Conservation (phyloP, 2,329 filamentous ascomycete genomes). For the Plenodomus tracheiphilus region DNA sequence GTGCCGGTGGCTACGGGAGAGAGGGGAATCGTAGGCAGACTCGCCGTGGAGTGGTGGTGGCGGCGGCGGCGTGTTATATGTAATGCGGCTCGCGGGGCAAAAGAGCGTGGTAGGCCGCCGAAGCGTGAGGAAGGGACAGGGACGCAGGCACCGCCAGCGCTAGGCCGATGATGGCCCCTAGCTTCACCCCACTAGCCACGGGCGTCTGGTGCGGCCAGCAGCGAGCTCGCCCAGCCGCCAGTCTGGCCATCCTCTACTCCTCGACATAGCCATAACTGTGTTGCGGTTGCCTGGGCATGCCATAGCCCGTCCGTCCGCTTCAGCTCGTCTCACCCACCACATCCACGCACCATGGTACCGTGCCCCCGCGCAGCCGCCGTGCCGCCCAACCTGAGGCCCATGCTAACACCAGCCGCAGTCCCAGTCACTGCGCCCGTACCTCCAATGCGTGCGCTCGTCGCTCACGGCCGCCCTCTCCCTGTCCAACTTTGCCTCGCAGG, state of each 20-base stretch:
- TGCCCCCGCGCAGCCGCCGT: background rate
- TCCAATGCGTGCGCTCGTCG: slow-evolving; percentile 92
- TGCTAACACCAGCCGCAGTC: slow-evolving; percentile 60
- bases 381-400: background rate
- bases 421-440: slow-evolving; percentile 94
- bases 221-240: too few relatives aligned
- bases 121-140: slow-evolving; percentile 30
- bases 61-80: slow-evolving; percentile 17
- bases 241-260: too few relatives aligned
- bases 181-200: slow-evolving; percentile 34
- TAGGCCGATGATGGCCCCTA: slow-evolving; percentile 19
- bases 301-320: slow-evolving; percentile 26
- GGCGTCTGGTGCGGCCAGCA: too few relatives aligned
- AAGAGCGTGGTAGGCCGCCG: slow-evolving; percentile 27
- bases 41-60: background rate
- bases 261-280: slow-evolving; percentile 1
- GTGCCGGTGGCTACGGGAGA: background rate
- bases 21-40: too few relatives aligned
- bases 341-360: slow-evolving; percentile 33
- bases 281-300: slow-evolving; percentile 19
- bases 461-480: slow-evolving; percentile 91
- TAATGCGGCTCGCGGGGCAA: slow-evolving; percentile 33
- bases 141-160: slow-evolving; percentile 10
- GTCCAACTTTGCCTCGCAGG: slow-evolving; percentile 97
- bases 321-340: slow-evolving; percentile 19